Evolutionary conservation across 495 filamentous ascomycete species (phyloP).

Genomic region (Astrocystis sublimbata): DNA sequence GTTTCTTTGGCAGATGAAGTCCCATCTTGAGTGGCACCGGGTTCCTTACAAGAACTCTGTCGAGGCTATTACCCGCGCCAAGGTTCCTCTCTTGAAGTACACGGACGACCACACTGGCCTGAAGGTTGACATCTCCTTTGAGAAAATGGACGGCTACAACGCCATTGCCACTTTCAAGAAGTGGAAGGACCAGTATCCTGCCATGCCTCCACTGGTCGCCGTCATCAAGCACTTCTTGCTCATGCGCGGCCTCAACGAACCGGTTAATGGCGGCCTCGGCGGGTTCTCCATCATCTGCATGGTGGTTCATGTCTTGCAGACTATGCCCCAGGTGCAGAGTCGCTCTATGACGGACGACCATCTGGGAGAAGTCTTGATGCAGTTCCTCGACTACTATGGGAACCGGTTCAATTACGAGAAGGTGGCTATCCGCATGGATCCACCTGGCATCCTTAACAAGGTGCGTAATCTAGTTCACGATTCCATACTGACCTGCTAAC

Average conservation of each 20-base stretch:
- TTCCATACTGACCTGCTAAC: constrained; percentile 22
- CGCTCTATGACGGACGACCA: constrained; percentile 60
- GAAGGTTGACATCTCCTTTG: constrained; percentile 88
- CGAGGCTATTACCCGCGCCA: constrained; percentile 69
- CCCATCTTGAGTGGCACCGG: constrained; percentile 48
- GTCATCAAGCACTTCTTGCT: constrained; percentile 89
- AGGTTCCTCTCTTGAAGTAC: constrained; percentile 93
- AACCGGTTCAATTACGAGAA: constrained; percentile 67
- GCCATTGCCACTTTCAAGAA: constrained; percentile 75
- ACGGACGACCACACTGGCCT: constrained; percentile 71
- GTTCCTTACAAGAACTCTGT: constrained; percentile 55
- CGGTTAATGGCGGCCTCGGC: constrained; percentile 85
- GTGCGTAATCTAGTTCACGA: constrained; percentile 45
- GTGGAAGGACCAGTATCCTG: constrained; percentile 78
- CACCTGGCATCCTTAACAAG: constrained; percentile 72
- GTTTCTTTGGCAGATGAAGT: constrained; percentile 47
- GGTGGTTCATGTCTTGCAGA: constrained; percentile 81
- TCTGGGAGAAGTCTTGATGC: constrained; percentile 75
- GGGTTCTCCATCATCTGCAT: constrained; percentile 93
- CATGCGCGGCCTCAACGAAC: constrained; percentile 88
- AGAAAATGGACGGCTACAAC: constrained; percentile 76
- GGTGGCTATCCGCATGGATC: constrained; percentile 71
- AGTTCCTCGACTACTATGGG: constrained; percentile 88
- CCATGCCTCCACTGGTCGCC: constrained; percentile 78
- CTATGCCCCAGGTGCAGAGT: constrained; percentile 65